Evolutionary conservation across 2,329 filamentous ascomycete genomes (phyloP), one percentile per base, ranked within the genome.

Genomic region (Tolypocladium tropicale): DNA sequence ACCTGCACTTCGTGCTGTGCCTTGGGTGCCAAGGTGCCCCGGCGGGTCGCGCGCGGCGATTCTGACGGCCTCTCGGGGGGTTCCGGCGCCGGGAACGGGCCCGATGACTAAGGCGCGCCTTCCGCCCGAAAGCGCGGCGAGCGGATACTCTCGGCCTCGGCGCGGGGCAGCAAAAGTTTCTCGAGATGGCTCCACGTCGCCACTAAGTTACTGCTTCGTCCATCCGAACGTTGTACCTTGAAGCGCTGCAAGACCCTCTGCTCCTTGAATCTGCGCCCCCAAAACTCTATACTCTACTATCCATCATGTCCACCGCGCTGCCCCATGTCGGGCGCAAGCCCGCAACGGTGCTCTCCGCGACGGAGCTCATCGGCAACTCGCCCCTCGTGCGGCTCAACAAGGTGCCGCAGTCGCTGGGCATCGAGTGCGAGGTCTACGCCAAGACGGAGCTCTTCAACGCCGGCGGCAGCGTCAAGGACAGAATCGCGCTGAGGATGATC

Each of bases 401-500:
- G 76, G 85, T 99, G 60, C 94, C 94, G 3, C 87, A 94, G 70
- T 93, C 89, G 54, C 79, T 96, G 23, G 93, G 93, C 54, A 89
- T 99, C 66, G 85, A 94, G 70, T 89, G 89, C 56, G 86, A 90
- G 55, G 87, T 96, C 53, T 96, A 93, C 71, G 92, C 86, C 60
- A 96, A 96, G 74, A 81, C 92, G 57, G 92, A 96, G 74, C 85
- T 91, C 58, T 95, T 96, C 81, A 96, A 95, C 75, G 90, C 92
- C 14, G 92, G 92, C 57, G 92, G 92, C 61, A 94, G 89, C 68
- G 89, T 96, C 68, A 96, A 96, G 74, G 92, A 96, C 74, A 82
- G 92, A 59, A 99, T 99, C 70, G 94, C 94, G 25, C 76, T 96
- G 70, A 89, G 94, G 67, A 99, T 99, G 94, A 88, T 99, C 59